Evolutionary conservation across 2,329 filamentous ascomycete species (phyloP), one percentile per base, ranked within the genome.

Genomic region (Fusarium tjaetaba): DNA sequence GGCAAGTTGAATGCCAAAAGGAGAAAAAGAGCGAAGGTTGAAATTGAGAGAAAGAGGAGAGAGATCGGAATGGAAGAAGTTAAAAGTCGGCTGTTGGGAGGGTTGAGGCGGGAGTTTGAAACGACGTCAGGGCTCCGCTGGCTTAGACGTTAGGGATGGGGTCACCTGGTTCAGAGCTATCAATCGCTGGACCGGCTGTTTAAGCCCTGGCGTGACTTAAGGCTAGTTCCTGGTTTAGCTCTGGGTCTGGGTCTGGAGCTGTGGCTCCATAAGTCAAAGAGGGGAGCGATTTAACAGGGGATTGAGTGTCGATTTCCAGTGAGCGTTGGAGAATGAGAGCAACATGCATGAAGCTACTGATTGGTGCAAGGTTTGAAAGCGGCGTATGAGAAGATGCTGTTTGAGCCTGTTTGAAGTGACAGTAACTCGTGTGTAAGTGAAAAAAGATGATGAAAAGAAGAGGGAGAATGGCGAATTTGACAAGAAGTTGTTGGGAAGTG

Each of bases 121-220:
- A 65, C 76, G 75, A 79, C 75, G 77, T 79, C 78, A 79, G 74
- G 78, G 77, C 78, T 75, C 78, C 78, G 75, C 78, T 43, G 43
- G 41, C 48, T 65, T 59, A 61, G 60, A 65, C 58, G 52, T 59
- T 59, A 61, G 43, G 55, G 53, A 65, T 18, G 52, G 65, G 72
- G 72, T 65, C 71, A 65, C 68, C 60, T 72, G 63, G 59, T 52
- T 71, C 48, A 66, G 61, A 61, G 56, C 26, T 53, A 28, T 48
- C 56, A 51, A 56, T 61, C 45, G 64, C 53, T 52, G 41, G 63
- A 22, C 59, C n/a, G 41, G 53, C n/a, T 59, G 46, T 38, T 70
- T 51, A 32, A 52, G 57, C 61, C 65, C 69, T 61, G 63, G 57
- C 30, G 30, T 30, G 30, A 11, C 32, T 46, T 41, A 42, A 20